Base-by-base conservation (phyloP, 305 asterid genomes). In the Vinca major region DNA sequence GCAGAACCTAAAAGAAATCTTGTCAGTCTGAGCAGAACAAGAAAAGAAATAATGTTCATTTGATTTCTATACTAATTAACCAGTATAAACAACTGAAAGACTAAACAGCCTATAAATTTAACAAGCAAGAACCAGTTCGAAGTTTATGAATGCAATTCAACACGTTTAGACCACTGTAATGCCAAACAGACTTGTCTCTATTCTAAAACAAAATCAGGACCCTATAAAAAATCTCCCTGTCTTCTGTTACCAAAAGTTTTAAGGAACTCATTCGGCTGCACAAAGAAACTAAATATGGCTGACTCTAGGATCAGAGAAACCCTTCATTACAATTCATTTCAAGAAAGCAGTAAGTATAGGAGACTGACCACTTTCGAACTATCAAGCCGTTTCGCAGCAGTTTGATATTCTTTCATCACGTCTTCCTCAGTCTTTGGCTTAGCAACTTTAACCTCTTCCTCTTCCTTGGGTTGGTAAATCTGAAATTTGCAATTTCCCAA, bases 391-490 rank as follows among this genome's bases (percentile, higher is more conserved):
- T 79, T 83, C 9, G 95, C 97, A 68, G 97, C 95, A 65, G 86
- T 75, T 73, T 82, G 88, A 69, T 81, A 87, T 83, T 87, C 96
- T 80, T 86, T 87, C 82, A 82, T 81, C 80, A 47, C 74, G 74
- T 62, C 89, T 75, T 87, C 91, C 67, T 82, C 88, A 5, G 83
- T 79, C 77, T 86, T 86, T 50, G 85, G 54, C 41, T 19, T 55
- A 63, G 83, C 90, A 68, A 84, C 88, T 82, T 88, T 87, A 70
- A 87, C 89, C 88, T 81, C 88, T 80, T 86, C 96, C 54, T 72
- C 89, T 80, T 92, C 98, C 83, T 81, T 78, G 56, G 92, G 94
- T 77, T 88, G 81, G 85, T 92, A 90, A 65, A 87, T 81, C 98
- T 92, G 86, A 70, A 69, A 57, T 54, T 37, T 41, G 39, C 41